Evolutionary conservation across 345 rosid species (phyloP).

Genomic region (Camelina laxa): DNA sequence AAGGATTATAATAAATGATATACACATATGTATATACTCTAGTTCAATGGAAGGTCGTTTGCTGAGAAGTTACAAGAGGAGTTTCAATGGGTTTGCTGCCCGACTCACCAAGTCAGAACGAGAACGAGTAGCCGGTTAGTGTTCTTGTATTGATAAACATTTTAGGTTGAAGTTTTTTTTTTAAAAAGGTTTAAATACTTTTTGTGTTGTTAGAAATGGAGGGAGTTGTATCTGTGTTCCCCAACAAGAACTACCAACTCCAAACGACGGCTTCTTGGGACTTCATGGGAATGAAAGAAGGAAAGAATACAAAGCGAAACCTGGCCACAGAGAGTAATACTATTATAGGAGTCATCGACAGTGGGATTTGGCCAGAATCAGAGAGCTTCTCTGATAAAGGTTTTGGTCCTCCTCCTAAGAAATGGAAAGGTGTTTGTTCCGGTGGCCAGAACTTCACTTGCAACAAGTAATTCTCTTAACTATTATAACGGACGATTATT

Average conservation of each 20-base stretch:
- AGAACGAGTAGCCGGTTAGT: conserved; percentile 50
- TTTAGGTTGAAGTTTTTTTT: neutral
- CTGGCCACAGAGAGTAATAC: conserved; percentile 42
- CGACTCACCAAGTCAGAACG: conserved; percentile 53
- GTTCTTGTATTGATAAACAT: neutral
- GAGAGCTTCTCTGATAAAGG: conserved; percentile 55
- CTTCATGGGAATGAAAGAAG: conserved; percentile 51
- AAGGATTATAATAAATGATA: neutral
- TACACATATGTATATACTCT: neutral
- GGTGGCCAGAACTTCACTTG: conserved; percentile 55
- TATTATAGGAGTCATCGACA: conserved; percentile 52
- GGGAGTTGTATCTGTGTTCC: conserved; percentile 58
- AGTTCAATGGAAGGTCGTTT: conserved; percentile 45
- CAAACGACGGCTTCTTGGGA: conserved; percentile 63
- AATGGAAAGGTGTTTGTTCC: conserved; percentile 53
- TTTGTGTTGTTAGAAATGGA: conserved; percentile 40
- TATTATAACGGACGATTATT: neutral
- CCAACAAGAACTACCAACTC: conserved; percentile 37
- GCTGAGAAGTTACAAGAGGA: conserved; percentile 53
- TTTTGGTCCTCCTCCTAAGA: conserved; percentile 54
- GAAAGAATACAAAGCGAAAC: conserved; percentile 22
- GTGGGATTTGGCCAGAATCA: conserved; percentile 62
- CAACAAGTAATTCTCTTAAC: conserved; percentile 46
- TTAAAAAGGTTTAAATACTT: neutral
- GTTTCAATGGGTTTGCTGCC: conserved; percentile 72